phyloP scores from a whole-genome alignment of 768 basidiomycete species.

The Candolleomyces aberdarensis region DNA sequence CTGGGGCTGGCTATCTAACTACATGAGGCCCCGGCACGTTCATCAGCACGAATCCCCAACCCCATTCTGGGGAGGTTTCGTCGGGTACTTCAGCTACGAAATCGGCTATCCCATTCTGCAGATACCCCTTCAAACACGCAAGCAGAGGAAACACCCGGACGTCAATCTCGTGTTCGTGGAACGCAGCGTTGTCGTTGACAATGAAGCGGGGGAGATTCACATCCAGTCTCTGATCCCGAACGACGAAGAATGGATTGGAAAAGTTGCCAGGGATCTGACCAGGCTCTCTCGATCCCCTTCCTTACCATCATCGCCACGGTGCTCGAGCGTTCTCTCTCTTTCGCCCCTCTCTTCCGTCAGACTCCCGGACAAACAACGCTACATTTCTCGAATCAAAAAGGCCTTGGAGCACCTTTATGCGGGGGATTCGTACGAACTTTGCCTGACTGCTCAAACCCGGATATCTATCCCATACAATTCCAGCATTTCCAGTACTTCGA shows the following conservation, averaged over 20 bases:
- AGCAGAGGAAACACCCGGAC: conserved; percentile 52
- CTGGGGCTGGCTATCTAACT: conserved; percentile 74
- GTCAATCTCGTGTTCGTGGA: conserved; percentile 76
- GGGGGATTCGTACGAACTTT: conserved; percentile 93
- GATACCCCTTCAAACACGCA: conserved; percentile 34
- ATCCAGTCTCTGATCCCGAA: conserved; percentile 66
- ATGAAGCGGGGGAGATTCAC: conserved; percentile 42
- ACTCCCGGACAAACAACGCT: conserved; percentile 57
- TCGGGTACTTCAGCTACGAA: conserved; percentile 80
- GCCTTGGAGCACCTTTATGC: conserved; percentile 74
- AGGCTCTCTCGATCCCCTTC: background rate
- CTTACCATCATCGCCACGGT: background rate
- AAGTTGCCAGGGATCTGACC: conserved; percentile 26
- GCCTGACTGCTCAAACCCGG: conserved; percentile 74
- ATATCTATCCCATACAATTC: conserved; percentile 44
- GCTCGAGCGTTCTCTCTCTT: conserved; percentile 1
- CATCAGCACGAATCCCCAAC: conserved; percentile 45
- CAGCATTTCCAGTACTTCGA: conserved; percentile 27
- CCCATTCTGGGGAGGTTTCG: conserved; percentile 83
- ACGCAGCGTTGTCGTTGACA: conserved; percentile 71
- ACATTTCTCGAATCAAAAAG: conserved; percentile 63
- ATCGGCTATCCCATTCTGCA: conserved; percentile 60
- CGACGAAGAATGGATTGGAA: conserved; percentile 60
- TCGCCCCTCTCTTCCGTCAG: conserved; percentile 27
- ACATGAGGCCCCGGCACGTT: conserved; percentile 55